Conservation (phyloP, 768 basidiomycete genomes). For the Cystobasidium tubakii region DNA sequence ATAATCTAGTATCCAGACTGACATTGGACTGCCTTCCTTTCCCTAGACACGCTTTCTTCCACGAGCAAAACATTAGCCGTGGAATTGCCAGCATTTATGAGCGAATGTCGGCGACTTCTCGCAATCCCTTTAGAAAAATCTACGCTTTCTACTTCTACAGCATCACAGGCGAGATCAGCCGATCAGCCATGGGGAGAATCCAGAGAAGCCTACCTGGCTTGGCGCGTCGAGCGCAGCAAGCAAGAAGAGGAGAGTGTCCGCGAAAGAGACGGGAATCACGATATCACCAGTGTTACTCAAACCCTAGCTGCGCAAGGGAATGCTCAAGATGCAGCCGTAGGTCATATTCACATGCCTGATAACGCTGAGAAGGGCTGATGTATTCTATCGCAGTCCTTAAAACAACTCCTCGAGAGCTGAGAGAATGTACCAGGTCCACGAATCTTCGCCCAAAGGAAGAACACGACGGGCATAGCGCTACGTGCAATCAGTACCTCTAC, state of each 20-base stretch:
- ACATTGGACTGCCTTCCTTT: no score
- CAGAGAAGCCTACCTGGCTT: constrained; percentile 17
- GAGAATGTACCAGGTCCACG: neutral
- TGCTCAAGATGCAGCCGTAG: neutral
- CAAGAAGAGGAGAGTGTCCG: neutral
- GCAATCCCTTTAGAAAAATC: neutral
- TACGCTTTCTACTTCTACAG: neutral
- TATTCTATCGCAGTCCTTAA: neutral
- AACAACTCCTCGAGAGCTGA: neutral
- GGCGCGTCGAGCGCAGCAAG: constrained; percentile 3
- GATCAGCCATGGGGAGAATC: constrained; percentile 16
- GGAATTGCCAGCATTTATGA: neutral
- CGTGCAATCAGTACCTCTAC: no score
- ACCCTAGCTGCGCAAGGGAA: neutral
- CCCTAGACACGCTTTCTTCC: constrained; percentile 16
- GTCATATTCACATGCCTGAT: neutral
- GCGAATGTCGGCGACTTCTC: neutral
- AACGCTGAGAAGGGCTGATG: neutral
- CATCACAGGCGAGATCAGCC: neutral
- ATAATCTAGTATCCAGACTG: neutral
- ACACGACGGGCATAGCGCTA: no score
- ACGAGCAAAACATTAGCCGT: neutral
- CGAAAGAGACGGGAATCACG: neutral
- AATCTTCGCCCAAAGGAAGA: no score
- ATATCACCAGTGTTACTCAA: neutral